phyloP scores from a whole-genome alignment of 208 protist species.

The Leishmania lainsoni region DNA sequence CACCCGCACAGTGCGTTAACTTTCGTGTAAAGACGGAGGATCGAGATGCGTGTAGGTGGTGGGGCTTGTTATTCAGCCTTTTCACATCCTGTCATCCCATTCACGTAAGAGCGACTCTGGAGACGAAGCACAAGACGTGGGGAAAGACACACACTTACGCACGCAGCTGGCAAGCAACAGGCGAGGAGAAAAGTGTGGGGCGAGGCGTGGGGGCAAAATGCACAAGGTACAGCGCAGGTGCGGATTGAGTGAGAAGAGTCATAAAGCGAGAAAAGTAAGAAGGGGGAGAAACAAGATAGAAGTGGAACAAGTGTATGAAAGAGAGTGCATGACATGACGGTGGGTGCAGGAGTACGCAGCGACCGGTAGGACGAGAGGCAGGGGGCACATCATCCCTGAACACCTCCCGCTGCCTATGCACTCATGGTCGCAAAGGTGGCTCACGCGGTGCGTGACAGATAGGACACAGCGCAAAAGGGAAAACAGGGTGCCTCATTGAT shows the following conservation, averaged over 20 bases:
- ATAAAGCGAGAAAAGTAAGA: not conserved
- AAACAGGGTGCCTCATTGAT: slow-evolving; percentile 1
- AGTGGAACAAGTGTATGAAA: not conserved
- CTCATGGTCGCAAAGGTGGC: not conserved
- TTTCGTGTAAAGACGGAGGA: not conserved
- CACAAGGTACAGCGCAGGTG: not conserved
- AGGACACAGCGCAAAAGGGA: slow-evolving; percentile 3
- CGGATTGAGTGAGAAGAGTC: not conserved
- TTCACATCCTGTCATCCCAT: not conserved
- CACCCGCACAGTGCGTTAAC: not conserved
- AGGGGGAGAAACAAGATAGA: slow-evolving; percentile 7
- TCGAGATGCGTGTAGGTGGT: slow-evolving; percentile 1
- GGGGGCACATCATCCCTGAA: not conserved
- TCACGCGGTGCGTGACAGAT: not conserved
- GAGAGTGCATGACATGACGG: not conserved
- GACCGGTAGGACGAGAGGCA: not conserved
- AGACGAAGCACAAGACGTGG: not conserved
- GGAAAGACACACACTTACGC: not conserved
- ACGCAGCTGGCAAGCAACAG: not conserved
- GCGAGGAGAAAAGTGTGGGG: not conserved
- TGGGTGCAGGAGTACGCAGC: not conserved
- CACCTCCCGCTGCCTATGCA: not conserved
- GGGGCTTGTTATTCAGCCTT: not conserved
- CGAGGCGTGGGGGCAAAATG: not conserved
- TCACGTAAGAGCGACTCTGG: not conserved